Evolutionary conservation across 331 rosid species (phyloP), one percentile per base, ranked within the genome.

Genomic region (Quercus phellos): DNA sequence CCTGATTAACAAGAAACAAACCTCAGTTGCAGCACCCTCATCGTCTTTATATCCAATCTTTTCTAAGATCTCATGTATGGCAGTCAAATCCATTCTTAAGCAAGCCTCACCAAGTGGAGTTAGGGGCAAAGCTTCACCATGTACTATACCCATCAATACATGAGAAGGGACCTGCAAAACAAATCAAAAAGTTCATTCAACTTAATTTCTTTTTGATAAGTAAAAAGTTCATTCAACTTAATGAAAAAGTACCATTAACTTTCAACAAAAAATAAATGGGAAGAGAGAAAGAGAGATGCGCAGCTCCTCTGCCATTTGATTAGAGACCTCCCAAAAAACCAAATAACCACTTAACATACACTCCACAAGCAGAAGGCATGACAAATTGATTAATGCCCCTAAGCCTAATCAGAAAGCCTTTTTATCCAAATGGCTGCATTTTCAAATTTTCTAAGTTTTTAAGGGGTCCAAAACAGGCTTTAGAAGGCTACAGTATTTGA

Each of bases 11-110:
- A 54, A 60, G 68, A 88, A 80, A 79, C 87, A 55, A 54, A 95
- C 99, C 99, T 95, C 99, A 29, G 97, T 85, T 50, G 95, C 95
- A 67, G 90, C 83, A 30, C 96, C 99, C 81, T 93, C 99, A 59
- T 92, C 97, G 34, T 95, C 99, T 87, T 93, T 91, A 74, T 95
- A 95, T 76, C 97, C 98, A 76, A 84, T 72, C 72, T 86, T 89
- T 80, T 95, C 99, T 85, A 95, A 53, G 89, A 91, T 84, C 81
- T 89, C 98, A 67, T 95, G 97, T 73, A 95, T 75, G 73, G 97
- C 90, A 6, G 98, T 87, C 84, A 95, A 86, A 85, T 95, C 99
- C 90, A 55, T 83, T 78, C 98, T 86, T 21, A 80, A 70, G 83
- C 97, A 91, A 81, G 98, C 97, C 83, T 92, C 98, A 75, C 92